Evolutionary conservation across 2,329 filamentous ascomycete genomes (phyloP), one percentile per base, ranked within the genome.

Genomic region (Aureobasidium sp.): DNA sequence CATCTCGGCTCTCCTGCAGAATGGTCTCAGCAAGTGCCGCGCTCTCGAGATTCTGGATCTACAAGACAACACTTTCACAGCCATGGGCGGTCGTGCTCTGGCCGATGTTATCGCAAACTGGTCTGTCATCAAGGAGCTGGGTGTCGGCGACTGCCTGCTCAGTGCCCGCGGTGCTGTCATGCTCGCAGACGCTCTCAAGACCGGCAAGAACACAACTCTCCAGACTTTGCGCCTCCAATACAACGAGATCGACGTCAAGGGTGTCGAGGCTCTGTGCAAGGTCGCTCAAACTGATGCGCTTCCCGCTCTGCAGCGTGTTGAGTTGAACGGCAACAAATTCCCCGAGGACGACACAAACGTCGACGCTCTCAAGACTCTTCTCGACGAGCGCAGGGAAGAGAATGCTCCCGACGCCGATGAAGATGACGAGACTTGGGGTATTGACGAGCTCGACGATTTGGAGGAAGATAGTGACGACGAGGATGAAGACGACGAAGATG

Each of bases 321-420:
- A 97, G 72, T 74, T 98, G 60, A 97, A 98, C 68, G 93, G 93
- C 47, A 98, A 98, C 75, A 93, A 89, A 66, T 95, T 98, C 62
- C 75, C 79, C 7, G 90, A 96, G 68, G 89, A 95, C 2, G 89
- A 97, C 61, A 75, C 80, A 41, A 80, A 80, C 24, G 78, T 96
- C 37, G 71, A 81, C 56, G 76, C 75, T 19, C 74, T 97, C 40
- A 80, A 83, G 60, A 79, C 83, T 37, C 57, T 69, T 48, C 74
- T 93, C 14, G 86, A 91, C 66, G 66, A 67, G 52, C 66, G 67
- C 49, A 63, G 66, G 41, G 71, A 71, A 45, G 82, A 85, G 60
- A 72, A 77, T 21, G 70, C 71, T 19, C 76, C 74, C 16, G 73
- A 79, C 8, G 74, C 79, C 4, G 84, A 77, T 24, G 84, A 84